These are phyloP conservation scores for Fusarium avenaceum DNA, from an alignment of 2,329 filamentous ascomycete genomes.

Conservation along the genomic window DNA sequence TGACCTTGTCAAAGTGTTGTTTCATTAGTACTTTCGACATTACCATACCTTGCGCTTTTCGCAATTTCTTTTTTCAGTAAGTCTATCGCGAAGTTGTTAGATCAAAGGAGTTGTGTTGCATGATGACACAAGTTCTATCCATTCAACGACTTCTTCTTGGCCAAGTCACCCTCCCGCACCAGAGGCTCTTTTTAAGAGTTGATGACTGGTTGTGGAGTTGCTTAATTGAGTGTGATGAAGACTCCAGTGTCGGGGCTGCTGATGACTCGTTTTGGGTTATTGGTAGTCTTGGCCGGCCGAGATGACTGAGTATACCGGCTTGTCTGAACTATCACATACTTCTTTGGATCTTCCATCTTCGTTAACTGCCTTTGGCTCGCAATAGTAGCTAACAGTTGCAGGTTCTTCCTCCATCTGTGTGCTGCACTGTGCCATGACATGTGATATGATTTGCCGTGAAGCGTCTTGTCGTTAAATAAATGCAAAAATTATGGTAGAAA, in stretches of 20 bases:
- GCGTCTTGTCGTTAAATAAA: too few relatives aligned
- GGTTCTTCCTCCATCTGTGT: background rate
- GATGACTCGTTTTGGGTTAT: slow-evolving; percentile 68
- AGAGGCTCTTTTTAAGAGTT: slow-evolving; percentile 60
- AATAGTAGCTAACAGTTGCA: slow-evolving; percentile 32
- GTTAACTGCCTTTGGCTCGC: slow-evolving; percentile 7
- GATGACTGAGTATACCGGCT: slow-evolving; percentile 78
- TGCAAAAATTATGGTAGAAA: background rate
- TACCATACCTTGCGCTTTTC: background rate
- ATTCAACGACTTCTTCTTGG: slow-evolving; percentile 77
- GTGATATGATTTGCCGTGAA: too few relatives aligned
- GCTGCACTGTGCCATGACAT: too few relatives aligned
- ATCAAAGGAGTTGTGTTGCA: slow-evolving; percentile 28
- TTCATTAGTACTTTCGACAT: background rate
- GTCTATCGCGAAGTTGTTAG: slow-evolving; percentile 17
- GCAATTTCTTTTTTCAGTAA: slow-evolving; percentile 13
- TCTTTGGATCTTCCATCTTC: slow-evolving; percentile 5
- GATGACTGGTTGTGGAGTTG: slow-evolving; percentile 84
- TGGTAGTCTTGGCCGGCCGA: slow-evolving; percentile 65
- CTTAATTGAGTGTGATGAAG: slow-evolving; percentile 65
- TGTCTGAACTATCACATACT: slow-evolving; percentile 61
- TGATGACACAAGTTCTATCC: slow-evolving; percentile 74
- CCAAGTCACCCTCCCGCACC: slow-evolving; percentile 82
- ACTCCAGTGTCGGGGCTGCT: slow-evolving; percentile 67
- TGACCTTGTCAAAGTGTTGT: slow-evolving; percentile 28